Percentiles rank a stretch among this genome's conserved stretches.
Conservation (phyloP, 148 eudicot species). For the Rheum nobile region DNA sequence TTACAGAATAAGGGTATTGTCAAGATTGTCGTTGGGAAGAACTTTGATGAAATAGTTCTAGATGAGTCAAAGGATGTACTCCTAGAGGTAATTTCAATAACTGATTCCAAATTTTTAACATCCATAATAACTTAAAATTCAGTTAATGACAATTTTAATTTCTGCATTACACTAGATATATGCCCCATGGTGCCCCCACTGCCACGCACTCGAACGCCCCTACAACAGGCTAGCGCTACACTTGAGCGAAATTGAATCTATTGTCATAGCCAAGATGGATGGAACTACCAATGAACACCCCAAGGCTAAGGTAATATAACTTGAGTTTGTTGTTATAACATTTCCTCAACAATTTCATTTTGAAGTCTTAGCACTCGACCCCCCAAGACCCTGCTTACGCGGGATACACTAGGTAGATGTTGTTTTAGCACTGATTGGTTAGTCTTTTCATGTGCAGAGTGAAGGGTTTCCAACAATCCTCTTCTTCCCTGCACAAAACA, state of each 20-base stretch:
- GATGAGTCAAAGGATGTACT: constrained; percentile 60
- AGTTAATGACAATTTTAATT: not conserved
- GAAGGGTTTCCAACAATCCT: constrained; percentile 54
- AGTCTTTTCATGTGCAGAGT: constrained; percentile 14
- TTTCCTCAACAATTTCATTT: too few species aligned
- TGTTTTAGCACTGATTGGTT: not conserved
- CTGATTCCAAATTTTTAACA: not conserved
- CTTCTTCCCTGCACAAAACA: constrained; percentile 84
- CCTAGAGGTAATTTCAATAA: constrained; percentile 31
- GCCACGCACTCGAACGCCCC: constrained; percentile 35
- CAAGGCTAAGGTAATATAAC: constrained; percentile 30
- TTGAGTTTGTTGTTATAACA: too few species aligned
- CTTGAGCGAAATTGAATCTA: constrained; percentile 28
- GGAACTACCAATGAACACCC: constrained; percentile 58
- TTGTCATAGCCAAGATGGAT: constrained; percentile 58
- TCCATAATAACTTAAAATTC: not conserved
- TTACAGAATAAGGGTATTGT: constrained; percentile 68
- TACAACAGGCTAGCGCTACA: constrained; percentile 37
- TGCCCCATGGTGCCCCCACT: constrained; percentile 53
- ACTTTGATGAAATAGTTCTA: constrained; percentile 62
- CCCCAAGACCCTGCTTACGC: too few species aligned
- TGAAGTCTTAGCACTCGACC: too few species aligned
- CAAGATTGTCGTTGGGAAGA: constrained; percentile 72
- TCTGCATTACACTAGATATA: constrained; percentile 25
- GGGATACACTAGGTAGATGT: too few species aligned